Evolutionary conservation across 768 basidiomycete species (phyloP).

Genomic region (Boletus eberwhitei): DNA sequence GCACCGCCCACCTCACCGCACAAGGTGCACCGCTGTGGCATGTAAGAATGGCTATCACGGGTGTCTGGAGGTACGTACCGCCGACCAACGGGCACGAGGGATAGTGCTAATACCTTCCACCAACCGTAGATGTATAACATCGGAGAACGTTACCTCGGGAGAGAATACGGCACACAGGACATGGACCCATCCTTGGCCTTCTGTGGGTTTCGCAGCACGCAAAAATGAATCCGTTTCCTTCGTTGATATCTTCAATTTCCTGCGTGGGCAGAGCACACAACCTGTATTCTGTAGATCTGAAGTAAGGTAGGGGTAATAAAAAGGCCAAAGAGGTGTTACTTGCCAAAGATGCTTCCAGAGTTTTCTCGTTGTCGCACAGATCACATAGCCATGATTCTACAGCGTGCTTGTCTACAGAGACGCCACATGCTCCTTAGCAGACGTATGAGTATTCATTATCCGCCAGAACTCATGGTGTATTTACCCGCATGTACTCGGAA

Average conservation of each 20-base stretch:
- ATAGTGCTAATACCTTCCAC: conserved; percentile 85
- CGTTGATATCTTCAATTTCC: conserved; percentile 32
- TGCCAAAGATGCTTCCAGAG: conserved; percentile 79
- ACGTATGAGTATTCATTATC: conserved; percentile 5
- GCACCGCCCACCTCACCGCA: conserved; percentile 75
- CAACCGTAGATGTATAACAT: conserved; percentile 66
- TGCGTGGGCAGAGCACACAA: conserved; percentile 80
- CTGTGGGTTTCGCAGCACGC: conserved; percentile 83
- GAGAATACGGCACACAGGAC: conserved; percentile 86
- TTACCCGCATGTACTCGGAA: conserved; percentile 78
- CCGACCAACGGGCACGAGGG: conserved; percentile 64
- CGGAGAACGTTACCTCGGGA: conserved; percentile 80
- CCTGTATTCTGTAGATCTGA: conserved; percentile 57
- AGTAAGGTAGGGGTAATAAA: neutral
- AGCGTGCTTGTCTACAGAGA: conserved; percentile 56
- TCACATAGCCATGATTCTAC: conserved; percentile 84
- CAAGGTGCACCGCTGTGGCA: conserved; percentile 63
- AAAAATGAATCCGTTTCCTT: conserved; percentile 62
- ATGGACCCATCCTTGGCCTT: conserved; percentile 92
- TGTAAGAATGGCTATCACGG: conserved; percentile 5
- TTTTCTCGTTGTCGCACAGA: conserved; percentile 80
- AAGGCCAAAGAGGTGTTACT: conserved; percentile 18
- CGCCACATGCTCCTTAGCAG: conserved; percentile 61
- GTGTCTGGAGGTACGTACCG: conserved; percentile 45
- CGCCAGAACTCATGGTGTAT: neutral